Conservation (phyloP, 495 filamentous ascomycete species). For the Neurospora tetraspora region DNA sequence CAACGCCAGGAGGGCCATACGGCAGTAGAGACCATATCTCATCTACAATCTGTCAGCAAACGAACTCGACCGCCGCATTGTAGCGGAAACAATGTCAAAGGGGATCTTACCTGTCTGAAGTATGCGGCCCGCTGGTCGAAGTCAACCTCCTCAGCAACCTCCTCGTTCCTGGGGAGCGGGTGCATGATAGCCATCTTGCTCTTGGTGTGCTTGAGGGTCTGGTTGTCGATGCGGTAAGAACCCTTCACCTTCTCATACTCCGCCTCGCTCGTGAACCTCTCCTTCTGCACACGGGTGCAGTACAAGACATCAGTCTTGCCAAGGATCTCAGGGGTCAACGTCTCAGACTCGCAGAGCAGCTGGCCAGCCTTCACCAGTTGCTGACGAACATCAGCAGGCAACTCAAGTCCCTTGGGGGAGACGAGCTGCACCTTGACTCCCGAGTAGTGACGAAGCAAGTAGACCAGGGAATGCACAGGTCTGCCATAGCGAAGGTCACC, state of each 20-base stretch:
- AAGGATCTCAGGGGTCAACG: slow-evolving; percentile 76
- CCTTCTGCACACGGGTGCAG: slow-evolving; percentile 92
- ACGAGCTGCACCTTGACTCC: slow-evolving; percentile 80
- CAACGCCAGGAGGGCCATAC: slow-evolving; percentile 91
- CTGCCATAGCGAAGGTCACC: slow-evolving; percentile 90
- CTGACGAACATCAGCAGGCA: slow-evolving; percentile 65
- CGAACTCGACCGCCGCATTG: slow-evolving; percentile 1
- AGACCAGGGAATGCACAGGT: slow-evolving; percentile 87
- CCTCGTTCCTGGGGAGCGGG: slow-evolving; percentile 83
- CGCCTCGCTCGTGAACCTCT: slow-evolving; percentile 69
- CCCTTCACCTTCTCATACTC: slow-evolving; percentile 84
- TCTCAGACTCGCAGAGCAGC: slow-evolving; percentile 59
- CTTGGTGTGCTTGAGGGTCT: slow-evolving; percentile 86
- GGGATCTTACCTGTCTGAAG: slow-evolving; percentile 84
- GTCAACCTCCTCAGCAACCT: slow-evolving; percentile 92
- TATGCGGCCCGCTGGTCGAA: slow-evolving; percentile 95
- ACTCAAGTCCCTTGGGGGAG: slow-evolving; percentile 63
- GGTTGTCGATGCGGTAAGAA: slow-evolving; percentile 77
- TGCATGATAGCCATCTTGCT: slow-evolving; percentile 87
- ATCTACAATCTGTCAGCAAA: slow-evolving; percentile 57
- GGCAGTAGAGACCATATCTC: slow-evolving; percentile 93
- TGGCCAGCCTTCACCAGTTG: slow-evolving; percentile 62
- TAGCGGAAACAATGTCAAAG: neutral
- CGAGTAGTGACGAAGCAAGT: slow-evolving; percentile 88
- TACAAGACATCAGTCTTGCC: slow-evolving; percentile 82